Percentiles rank a stretch among this genome's conserved stretches.
Evolutionary conservation across 176 grass and related monocot genomes (phyloP).

Genomic region (Hsuehochloa calcarea): DNA sequence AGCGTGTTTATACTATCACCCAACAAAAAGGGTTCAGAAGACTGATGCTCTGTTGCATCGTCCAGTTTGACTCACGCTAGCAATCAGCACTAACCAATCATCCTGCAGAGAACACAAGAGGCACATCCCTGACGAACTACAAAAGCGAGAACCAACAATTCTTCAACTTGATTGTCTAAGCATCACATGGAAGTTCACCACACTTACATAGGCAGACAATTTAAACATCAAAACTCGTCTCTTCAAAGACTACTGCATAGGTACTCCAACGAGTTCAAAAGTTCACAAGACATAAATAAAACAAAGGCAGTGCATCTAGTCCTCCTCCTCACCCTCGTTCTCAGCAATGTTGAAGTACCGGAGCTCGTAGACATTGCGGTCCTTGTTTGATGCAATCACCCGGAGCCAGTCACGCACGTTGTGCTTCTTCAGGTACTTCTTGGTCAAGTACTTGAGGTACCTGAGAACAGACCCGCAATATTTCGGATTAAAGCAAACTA

Average conservation of each 20-base stretch:
- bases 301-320: conserved; percentile 41
- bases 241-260: conserved; percentile 20
- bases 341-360: conserved; percentile 90
- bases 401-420: conserved; percentile 88
- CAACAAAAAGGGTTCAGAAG: too few relatives aligned
- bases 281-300: conserved; percentile 15
- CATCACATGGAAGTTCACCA: conserved; percentile 20
- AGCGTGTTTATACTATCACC: too few relatives aligned
- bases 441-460: conserved; percentile 89
- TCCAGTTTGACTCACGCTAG: background rate
- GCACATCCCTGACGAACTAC: background rate
- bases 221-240: conserved; percentile 43
- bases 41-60: background rate
- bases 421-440: conserved; percentile 93
- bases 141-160: background rate
- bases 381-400: conserved; percentile 72
- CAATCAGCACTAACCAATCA: background rate
- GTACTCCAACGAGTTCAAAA: conserved; percentile 6
- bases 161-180: conserved; percentile 41
- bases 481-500: background rate
- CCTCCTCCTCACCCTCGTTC: conserved; percentile 85
- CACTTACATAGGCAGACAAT: background rate
- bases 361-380: conserved; percentile 67
- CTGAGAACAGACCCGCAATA: conserved; percentile 5
- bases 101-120: background rate